phyloP scores from a whole-genome alignment of 1,284 basidiomycete genomes.

The Gymnopus androsaceus region DNA sequence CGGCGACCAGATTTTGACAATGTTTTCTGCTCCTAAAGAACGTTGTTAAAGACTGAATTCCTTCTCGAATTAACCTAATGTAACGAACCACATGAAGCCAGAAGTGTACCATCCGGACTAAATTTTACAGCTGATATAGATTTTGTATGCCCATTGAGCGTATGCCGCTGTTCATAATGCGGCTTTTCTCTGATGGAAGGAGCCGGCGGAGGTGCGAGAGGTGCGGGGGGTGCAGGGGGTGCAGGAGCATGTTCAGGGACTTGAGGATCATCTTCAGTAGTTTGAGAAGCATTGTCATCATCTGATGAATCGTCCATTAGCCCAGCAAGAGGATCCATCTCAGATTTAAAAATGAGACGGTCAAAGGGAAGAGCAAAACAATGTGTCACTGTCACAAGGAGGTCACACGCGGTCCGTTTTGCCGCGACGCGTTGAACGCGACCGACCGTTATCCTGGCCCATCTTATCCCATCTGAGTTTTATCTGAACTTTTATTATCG shows the following conservation, averaged over 20 bases:
- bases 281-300: constrained; percentile 77
- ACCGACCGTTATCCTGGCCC: too few relatives aligned
- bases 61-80: constrained; percentile 1
- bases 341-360: not conserved
- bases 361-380: not conserved
- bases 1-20: constrained; percentile 81
- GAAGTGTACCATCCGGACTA: constrained; percentile 75
- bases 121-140: constrained; percentile 84
- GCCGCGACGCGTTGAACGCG: too few relatives aligned
- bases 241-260: constrained; percentile 56
- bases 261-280: constrained; percentile 80
- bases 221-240: constrained; percentile 25
- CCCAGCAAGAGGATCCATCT: constrained; percentile 37
- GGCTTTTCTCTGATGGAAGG: constrained; percentile 54
- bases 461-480: too few relatives aligned
- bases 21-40: constrained; percentile 65
- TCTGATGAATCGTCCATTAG: constrained; percentile 72
- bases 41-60: not conserved
- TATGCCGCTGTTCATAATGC: constrained; percentile 69
- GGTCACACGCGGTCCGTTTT: too few relatives aligned
- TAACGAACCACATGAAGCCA: constrained; percentile 73
- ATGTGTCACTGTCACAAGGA: too few relatives aligned
- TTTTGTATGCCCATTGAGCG: constrained; percentile 69
- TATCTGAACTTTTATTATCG: too few relatives aligned
- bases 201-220: constrained; percentile 32